These are phyloP conservation scores for Apiospora hydei DNA, from an alignment of 2,329 filamentous ascomycete genomes.

Conservation along the genomic window DNA sequence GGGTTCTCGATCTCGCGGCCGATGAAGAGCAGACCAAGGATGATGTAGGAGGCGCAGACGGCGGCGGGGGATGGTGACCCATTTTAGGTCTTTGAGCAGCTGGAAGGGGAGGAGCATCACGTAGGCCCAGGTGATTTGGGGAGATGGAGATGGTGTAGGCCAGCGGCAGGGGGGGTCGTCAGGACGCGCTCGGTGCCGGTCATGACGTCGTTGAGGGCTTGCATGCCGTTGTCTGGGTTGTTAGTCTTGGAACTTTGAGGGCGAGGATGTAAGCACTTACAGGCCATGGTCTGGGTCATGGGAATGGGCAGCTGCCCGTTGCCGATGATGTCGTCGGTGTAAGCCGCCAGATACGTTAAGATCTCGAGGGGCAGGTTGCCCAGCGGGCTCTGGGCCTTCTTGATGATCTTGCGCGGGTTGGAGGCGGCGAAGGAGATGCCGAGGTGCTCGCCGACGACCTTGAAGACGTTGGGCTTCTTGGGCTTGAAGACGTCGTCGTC, in stretches of 20 bases:
- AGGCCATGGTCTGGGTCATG: constrained; percentile 75
- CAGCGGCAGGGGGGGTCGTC: constrained; percentile 79
- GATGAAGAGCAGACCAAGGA: constrained; percentile 76
- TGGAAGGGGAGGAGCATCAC: constrained; percentile 84
- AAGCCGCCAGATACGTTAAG: constrained; percentile 73
- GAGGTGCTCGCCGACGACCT: constrained; percentile 73
- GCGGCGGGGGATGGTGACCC: constrained; percentile 83
- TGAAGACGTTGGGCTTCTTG: constrained; percentile 60
- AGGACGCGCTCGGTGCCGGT: constrained; percentile 79
- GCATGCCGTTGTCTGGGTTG: background rate
- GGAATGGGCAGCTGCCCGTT: constrained; percentile 52
- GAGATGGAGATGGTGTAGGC: constrained; percentile 86
- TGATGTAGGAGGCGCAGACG: constrained; percentile 78
- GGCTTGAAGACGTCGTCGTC: constrained; percentile 48
- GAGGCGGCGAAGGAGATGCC: constrained; percentile 78
- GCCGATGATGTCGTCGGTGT: constrained; percentile 68
- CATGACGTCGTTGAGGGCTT: constrained; percentile 73
- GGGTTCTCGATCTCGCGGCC: constrained; percentile 86
- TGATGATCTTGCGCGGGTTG: constrained; percentile 80
- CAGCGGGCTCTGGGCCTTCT: constrained; percentile 69
- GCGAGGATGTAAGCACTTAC: no score
- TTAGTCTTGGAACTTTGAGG: no score
- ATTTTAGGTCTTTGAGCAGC: constrained; percentile 67
- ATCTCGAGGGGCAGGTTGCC: constrained; percentile 88
- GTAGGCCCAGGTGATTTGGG: constrained; percentile 85